These are phyloP conservation scores for Diaporthe sp. DNA, from an alignment of 2,329 filamentous ascomycete genomes.

Conservation along the genomic window DNA sequence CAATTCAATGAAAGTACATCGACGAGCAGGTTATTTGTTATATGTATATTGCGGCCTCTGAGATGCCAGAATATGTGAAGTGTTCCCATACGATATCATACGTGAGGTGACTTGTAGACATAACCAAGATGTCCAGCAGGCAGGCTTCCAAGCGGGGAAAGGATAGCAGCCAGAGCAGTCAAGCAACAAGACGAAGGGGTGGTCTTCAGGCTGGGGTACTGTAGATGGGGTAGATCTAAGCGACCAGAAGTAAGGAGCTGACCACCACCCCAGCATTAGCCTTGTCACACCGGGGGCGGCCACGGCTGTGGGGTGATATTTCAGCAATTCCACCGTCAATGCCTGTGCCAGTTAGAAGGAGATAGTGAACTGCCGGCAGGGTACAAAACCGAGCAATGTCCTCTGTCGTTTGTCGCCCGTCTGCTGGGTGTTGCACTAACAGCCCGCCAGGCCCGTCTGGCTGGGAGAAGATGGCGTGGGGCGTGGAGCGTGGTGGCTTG, in stretches of 20 bases:
- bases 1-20: background rate
- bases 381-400: background rate
- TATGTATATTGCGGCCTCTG: slow-evolving; percentile 19
- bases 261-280: slow-evolving; percentile 22
- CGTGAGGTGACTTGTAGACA: background rate
- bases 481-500: background rate
- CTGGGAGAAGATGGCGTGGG: background rate
- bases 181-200: background rate
- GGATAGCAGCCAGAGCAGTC: background rate
- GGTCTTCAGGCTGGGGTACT: background rate
- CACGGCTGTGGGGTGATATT: slow-evolving; percentile 9
- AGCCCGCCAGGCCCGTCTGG: slow-evolving; percentile 11
- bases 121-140: background rate
- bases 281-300: slow-evolving; percentile 18
- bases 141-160: background rate
- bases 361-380: slow-evolving; percentile 12
- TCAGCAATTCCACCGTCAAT: background rate
- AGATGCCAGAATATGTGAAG: background rate
- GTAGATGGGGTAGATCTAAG: background rate
- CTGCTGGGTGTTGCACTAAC: slow-evolving; percentile 12
- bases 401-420: background rate
- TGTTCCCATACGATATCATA: background rate
- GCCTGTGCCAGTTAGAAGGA: background rate
- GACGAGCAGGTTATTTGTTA: background rate
- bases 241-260: slow-evolving; percentile 8